A percentile compares a stretch with the other conserved stretches of the same genome.
phyloP scores from a whole-genome alignment of 176 grass and related monocot species.

The Musa troglodytarum region DNA sequence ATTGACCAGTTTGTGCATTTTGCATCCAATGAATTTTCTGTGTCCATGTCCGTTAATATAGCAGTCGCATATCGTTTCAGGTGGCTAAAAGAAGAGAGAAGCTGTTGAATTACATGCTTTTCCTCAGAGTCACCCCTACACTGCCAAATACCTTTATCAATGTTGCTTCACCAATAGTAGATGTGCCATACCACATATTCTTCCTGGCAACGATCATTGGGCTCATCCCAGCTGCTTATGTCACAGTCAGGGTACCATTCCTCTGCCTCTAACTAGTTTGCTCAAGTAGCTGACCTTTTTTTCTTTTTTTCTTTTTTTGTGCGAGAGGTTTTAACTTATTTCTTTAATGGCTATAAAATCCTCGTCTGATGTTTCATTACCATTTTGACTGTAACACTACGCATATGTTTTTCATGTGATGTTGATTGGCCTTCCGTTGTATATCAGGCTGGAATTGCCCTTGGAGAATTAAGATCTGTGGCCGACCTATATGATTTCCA shows the following conservation, averaged over 20 bases:
- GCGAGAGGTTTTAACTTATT: neutral
- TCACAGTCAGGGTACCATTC: slow-evolving; percentile 71
- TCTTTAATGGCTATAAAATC: neutral
- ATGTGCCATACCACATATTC: slow-evolving; percentile 91
- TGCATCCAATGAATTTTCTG: too few species aligned
- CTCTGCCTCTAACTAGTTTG: neutral
- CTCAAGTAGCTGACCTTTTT: neutral
- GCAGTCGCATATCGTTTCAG: slow-evolving; percentile 30
- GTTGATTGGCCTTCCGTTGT: neutral
- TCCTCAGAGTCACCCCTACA: slow-evolving; percentile 90
- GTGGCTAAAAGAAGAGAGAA: slow-evolving; percentile 89
- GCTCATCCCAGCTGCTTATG: slow-evolving; percentile 81
- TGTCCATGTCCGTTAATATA: neutral
- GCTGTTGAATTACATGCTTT: slow-evolving; percentile 96
- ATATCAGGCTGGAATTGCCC: slow-evolving; percentile 84
- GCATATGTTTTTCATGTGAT: neutral
- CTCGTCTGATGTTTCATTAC: neutral
- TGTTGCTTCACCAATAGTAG: slow-evolving; percentile 92
- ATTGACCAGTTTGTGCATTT: neutral
- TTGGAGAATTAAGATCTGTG: slow-evolving; percentile 73
- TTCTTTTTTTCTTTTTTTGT: too few species aligned
- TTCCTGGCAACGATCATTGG: slow-evolving; percentile 75
- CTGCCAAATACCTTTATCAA: slow-evolving; percentile 99
- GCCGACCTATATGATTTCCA: slow-evolving; percentile 90
- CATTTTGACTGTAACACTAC: neutral